Evolutionary conservation across 2,329 filamentous ascomycete genomes (phyloP).

Genomic region (Cryphonectria naterciae): DNA sequence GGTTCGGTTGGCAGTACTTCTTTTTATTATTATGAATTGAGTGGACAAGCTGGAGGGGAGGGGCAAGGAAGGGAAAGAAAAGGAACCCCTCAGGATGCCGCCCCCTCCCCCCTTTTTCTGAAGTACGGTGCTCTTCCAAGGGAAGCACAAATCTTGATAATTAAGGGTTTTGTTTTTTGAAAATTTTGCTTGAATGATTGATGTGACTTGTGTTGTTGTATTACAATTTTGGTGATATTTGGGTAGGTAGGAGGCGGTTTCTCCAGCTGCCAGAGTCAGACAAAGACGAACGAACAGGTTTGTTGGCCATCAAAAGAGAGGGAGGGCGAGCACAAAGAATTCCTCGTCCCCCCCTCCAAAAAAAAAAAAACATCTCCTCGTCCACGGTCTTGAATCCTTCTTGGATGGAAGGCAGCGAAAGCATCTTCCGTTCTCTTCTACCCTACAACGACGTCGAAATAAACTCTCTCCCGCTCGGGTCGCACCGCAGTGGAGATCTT

Average conservation of each 20-base stretch:
- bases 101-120: background rate
- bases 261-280: background rate
- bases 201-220: background rate
- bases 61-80: background rate
- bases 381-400: background rate
- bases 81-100: background rate
- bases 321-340: background rate
- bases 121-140: background rate
- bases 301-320: too few relatives aligned
- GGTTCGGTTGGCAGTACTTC: background rate
- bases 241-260: too few relatives aligned
- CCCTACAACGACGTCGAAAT: background rate
- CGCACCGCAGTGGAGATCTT: constrained; percentile 10
- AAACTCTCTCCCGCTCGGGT: constrained; percentile 13
- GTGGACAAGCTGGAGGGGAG: background rate
- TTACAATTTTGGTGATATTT: too few relatives aligned
- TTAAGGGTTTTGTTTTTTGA: background rate
- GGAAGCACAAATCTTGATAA: background rate
- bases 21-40: background rate
- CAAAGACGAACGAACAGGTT: background rate
- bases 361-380: background rate
- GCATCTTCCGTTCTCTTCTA: background rate
- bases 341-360: too few relatives aligned
- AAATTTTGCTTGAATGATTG: background rate
- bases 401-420: background rate